Percentiles rank a stretch among this genome's conserved stretches.
phyloP scores from a whole-genome alignment of 192 early-diverging fungal species.

The Coemansia sp. region DNA sequence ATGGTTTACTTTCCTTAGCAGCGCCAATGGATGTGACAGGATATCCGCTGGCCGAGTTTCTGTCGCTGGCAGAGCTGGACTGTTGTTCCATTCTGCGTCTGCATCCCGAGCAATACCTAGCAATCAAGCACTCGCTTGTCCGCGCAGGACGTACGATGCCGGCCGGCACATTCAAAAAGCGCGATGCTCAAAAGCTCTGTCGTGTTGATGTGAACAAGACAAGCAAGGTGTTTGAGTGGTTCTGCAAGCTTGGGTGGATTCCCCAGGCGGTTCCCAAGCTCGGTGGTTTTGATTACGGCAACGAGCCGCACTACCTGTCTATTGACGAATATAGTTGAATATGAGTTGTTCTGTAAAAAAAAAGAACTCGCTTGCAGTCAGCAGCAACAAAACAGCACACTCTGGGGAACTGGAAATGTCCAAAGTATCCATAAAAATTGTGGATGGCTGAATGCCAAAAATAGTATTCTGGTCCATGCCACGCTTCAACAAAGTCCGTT shows the following conservation, averaged over 20 bases:
- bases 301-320: neutral
- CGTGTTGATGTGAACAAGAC: constrained; percentile 95
- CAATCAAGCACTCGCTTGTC: constrained; percentile 48
- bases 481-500: neutral
- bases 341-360: neutral
- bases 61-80: constrained; percentile 40
- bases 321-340: neutral
- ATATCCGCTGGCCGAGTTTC: constrained; percentile 32
- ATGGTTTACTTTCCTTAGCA: constrained; percentile 22
- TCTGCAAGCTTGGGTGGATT: constrained; percentile 86
- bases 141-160: constrained; percentile 42
- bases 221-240: constrained; percentile 85
- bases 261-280: constrained; percentile 20
- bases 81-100: constrained; percentile 50
- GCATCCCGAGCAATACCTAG: constrained; percentile 40
- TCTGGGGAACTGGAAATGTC: no score
- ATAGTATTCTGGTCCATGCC: neutral
- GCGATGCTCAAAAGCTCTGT: constrained; percentile 88
- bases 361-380: no score
- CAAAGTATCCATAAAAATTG: no score
- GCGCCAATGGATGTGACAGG: constrained; percentile 45
- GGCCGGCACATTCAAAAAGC: constrained; percentile 61
- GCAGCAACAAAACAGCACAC: no score
- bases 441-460: no score
- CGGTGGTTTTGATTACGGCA: neutral